These are phyloP conservation scores for Heritiera littoralis DNA, from an alignment of 345 rosid species.

Conservation along the genomic window DNA sequence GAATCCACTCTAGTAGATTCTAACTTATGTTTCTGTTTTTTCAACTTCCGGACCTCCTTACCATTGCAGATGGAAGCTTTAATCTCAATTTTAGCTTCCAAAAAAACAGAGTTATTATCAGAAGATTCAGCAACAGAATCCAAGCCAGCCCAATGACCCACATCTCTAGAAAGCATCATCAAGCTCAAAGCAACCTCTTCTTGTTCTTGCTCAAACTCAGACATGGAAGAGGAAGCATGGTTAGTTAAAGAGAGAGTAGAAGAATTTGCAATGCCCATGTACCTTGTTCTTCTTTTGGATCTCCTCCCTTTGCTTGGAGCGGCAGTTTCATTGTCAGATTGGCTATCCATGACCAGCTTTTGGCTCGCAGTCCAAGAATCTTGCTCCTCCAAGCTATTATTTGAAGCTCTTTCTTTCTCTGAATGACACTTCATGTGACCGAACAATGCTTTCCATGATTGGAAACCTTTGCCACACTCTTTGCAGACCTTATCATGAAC, in stretches of 20 bases:
- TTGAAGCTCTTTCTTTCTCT: slow-evolving; percentile 34
- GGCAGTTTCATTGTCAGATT: slow-evolving; percentile 46
- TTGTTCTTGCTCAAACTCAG: slow-evolving; percentile 57
- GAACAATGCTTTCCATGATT: slow-evolving; percentile 49
- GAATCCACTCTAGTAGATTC: slow-evolving; percentile 12
- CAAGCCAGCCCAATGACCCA: slow-evolving; percentile 27
- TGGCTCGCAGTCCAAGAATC: slow-evolving; percentile 41
- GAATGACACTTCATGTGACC: slow-evolving; percentile 45
- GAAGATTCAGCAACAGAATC: slow-evolving; percentile 46
- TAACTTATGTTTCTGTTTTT: slow-evolving; percentile 18
- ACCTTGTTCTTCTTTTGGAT: slow-evolving; percentile 46
- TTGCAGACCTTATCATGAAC: slow-evolving; percentile 42
- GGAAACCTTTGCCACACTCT: slow-evolving; percentile 48
- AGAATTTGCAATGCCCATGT: slow-evolving; percentile 41
- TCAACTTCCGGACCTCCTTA: slow-evolving; percentile 21
- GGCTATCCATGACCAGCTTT: slow-evolving; percentile 40
- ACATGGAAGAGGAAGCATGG: slow-evolving; percentile 42
- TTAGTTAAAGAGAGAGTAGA: slow-evolving; percentile 40
- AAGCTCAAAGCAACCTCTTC: slow-evolving; percentile 63
- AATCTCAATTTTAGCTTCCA: slow-evolving; percentile 29
- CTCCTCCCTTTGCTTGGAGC: slow-evolving; percentile 42
- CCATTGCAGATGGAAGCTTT: slow-evolving; percentile 15
- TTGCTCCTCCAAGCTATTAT: slow-evolving; percentile 38
- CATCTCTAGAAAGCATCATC: slow-evolving; percentile 71
- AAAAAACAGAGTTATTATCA: slow-evolving; percentile 38